Conservation (phyloP, 78 protist genomes). For the Planoprotostelium fungivorum region DNA sequence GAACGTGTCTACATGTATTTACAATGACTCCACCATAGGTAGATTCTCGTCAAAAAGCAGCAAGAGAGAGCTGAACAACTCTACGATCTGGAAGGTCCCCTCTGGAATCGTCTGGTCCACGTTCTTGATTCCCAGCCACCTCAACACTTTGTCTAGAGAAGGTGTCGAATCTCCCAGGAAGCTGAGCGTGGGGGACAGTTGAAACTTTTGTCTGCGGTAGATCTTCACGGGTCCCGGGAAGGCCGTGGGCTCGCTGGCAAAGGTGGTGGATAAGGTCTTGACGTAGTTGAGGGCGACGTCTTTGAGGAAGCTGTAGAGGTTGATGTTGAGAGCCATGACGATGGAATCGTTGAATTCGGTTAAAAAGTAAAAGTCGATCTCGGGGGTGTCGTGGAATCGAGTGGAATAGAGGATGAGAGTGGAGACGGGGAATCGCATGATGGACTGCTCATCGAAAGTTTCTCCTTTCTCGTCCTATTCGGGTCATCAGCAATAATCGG, state of each 20-base stretch:
- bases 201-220: conserved; percentile 50
- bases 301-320: conserved; percentile 23
- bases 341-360: conserved; percentile 60
- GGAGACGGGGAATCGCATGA: conserved; percentile 43
- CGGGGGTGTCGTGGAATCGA: conserved; percentile 1
- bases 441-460: background rate
- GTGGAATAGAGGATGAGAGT: conserved; percentile 40
- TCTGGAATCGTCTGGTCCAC: conserved; percentile 46
- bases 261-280: conserved; percentile 4
- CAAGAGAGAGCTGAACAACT: background rate
- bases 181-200: conserved; percentile 54
- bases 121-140: conserved; percentile 61
- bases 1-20: too few relatives aligned
- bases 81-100: background rate
- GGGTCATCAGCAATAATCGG: too few relatives aligned
- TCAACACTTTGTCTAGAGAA: conserved; percentile 43
- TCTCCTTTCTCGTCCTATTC: background rate
- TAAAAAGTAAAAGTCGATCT: conserved; percentile 37
- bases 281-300: conserved; percentile 48
- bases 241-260: background rate
- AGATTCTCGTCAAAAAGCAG: background rate
- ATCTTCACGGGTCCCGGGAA: conserved; percentile 11
- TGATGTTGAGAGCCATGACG: conserved; percentile 42
- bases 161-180: conserved; percentile 65
- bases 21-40: too few relatives aligned